Base-by-base conservation (phyloP, 306 rosid species). In the Lathyrus tuberosus region DNA sequence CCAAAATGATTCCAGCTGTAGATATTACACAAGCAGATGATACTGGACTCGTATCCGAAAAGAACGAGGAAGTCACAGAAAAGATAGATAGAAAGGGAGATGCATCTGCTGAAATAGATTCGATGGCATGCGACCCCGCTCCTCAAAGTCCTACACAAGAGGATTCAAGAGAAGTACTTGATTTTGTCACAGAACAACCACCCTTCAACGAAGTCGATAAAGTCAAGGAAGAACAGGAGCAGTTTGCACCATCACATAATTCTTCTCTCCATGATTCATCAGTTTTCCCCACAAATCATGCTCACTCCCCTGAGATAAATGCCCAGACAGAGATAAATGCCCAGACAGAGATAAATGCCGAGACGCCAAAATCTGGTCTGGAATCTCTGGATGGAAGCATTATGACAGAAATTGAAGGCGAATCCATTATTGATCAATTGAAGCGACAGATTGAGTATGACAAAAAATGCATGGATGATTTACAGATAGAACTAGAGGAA, bases 401-500 rank as follows among this genome's bases (percentile, higher is more conserved):
- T 71, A 52, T 82, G 24, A 66, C 76, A 68, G 96, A 90, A 78
- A 79, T 85, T 64, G 98, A 93, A 81, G 96, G 92, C 15, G 94
- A 87, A 76, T 68, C 71, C 61, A 26, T 71, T 6, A 63, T 80
- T 60, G 92, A 84, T 69, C 73, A 35, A 60, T 76, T 88, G 69
- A 84, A 71, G 74, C 83, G 84, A 63, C 92, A 83, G 65, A 31
- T 87, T 72, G 88, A 84, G 37, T 65, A 83, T 59, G 83, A 84
- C 70, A 94, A 68, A 58, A 83, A 81, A 75, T 81, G 81, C 81
- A 74, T 94, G 51, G 81, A 46, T 38, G 76, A 67, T 49, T 79
- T 94, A 77, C 75, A 79, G 5, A 85, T 66, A 78, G 98, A 94
- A 76, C 52, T 94, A 65, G 95, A 91, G 69, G 97, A 80, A 87